Evolutionary conservation across 73 alveolate species (phyloP).

Genomic region (Breviolum minutum): DNA sequence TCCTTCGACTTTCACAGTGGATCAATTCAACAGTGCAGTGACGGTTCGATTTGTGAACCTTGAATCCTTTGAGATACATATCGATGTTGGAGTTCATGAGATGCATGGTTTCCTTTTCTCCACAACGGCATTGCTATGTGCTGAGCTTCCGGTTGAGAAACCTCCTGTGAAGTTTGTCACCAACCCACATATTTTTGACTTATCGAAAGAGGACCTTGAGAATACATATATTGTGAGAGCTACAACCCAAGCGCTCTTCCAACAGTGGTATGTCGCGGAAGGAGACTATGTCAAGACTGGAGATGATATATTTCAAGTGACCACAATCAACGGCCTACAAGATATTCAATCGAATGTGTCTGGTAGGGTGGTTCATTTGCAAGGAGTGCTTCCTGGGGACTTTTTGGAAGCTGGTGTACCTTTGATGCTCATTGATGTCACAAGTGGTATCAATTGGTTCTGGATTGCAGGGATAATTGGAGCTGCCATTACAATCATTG

Average conservation of each 20-base stretch:
- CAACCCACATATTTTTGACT: constrained; percentile 23
- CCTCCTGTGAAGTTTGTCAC: constrained; percentile 1
- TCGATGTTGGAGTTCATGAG: constrained; percentile 29
- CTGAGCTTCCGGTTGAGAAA: neutral
- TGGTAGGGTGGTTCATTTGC: constrained; percentile 7
- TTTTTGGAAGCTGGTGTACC: constrained; percentile 5
- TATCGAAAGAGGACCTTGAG: neutral
- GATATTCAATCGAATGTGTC: neutral
- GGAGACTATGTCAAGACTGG: constrained; percentile 24
- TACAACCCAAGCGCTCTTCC: neutral
- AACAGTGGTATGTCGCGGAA: constrained; percentile 2
- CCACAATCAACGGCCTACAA: neutral
- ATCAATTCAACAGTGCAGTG: constrained; percentile 3
- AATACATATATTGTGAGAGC: neutral
- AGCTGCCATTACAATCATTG: constrained; percentile 13
- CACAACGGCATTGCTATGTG: constrained; percentile 18
- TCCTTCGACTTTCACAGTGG: constrained; percentile 7
- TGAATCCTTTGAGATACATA: constrained; percentile 20
- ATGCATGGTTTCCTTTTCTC: constrained; percentile 18
- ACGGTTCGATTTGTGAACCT: constrained; percentile 12
- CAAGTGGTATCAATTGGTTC: neutral
- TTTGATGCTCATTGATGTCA: neutral
- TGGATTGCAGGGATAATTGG: neutral
- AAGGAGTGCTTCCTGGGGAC: constrained; percentile 25
- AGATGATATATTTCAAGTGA: neutral